A percentile compares a stretch with the other conserved stretches of the same genome.
These are phyloP conservation scores for Tilletia caries DNA, from an alignment of 1,284 basidiomycete species.

Conservation along the genomic window DNA sequence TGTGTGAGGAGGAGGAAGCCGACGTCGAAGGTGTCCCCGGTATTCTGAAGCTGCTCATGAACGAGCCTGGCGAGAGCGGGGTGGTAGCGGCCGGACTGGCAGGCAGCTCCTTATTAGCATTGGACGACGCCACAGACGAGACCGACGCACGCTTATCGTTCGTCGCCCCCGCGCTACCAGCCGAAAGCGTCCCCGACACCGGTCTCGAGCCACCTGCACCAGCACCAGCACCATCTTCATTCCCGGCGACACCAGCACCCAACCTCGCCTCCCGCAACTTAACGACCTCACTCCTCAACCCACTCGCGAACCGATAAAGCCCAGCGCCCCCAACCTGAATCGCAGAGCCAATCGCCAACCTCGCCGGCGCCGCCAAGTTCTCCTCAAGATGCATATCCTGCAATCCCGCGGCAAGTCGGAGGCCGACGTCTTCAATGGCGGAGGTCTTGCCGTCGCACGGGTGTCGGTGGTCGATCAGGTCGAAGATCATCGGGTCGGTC, in stretches of 20 bases:
- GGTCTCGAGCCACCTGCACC: background rate
- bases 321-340: conserved; percentile 37
- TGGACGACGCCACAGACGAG: background rate
- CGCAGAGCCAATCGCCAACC: conserved; percentile 46
- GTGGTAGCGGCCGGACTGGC: background rate
- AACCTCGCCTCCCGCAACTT: conserved; percentile 20
- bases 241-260: background rate
- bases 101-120: background rate
- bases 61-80: background rate
- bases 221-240: background rate
- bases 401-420: conserved; percentile 44
- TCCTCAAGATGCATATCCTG: conserved; percentile 50
- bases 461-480: conserved; percentile 47
- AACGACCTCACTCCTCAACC: conserved; percentile 42
- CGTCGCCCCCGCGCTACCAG: background rate
- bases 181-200: background rate
- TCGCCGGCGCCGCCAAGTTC: conserved; percentile 42
- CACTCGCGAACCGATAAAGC: conserved; percentile 40
- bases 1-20: background rate
- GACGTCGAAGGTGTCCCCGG: background rate
- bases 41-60: conserved; percentile 20
- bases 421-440: conserved; percentile 45
- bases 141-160: background rate
- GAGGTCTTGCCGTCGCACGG: conserved; percentile 49
- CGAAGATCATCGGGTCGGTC: conserved; percentile 48